These are phyloP conservation scores for Penicillium lagena DNA, from an alignment of 495 filamentous ascomycete species.

Conservation along the genomic window DNA sequence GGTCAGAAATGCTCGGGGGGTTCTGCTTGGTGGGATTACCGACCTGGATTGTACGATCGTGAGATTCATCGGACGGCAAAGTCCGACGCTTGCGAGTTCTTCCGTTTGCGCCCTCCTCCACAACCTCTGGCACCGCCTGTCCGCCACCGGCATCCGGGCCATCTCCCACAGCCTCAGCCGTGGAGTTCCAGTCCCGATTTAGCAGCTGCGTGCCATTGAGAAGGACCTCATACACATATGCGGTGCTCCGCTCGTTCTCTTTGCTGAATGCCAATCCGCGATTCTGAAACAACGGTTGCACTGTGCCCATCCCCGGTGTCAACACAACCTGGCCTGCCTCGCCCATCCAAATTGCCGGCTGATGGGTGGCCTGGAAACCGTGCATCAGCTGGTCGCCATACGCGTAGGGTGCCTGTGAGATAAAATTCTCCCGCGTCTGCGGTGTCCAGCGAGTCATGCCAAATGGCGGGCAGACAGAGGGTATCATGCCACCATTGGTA, in stretches of 20 bases:
- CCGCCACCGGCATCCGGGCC: constrained; percentile 19
- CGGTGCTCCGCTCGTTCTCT: constrained; percentile 13
- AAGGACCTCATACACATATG: constrained; percentile 21
- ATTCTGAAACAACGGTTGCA: constrained; percentile 18
- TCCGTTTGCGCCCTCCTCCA: constrained; percentile 21
- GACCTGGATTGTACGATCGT: constrained; percentile 11
- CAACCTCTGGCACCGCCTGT: constrained; percentile 10
- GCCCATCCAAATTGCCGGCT: constrained; percentile 25
- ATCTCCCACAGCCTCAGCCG: constrained; percentile 16
- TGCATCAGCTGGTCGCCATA: constrained; percentile 17
- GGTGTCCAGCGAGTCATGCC: constrained; percentile 25
- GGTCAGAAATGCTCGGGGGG: not conserved
- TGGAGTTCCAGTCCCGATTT: constrained; percentile 19
- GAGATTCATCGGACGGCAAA: not conserved
- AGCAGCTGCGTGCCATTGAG: constrained; percentile 14
- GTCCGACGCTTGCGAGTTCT: constrained; percentile 9
- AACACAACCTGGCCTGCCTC: constrained; percentile 19
- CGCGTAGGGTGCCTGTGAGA: constrained; percentile 20
- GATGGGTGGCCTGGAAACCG: constrained; percentile 22
- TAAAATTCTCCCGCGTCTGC: constrained; percentile 23
- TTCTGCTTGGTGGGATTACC: not conserved
- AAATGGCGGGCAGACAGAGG: constrained; percentile 18
- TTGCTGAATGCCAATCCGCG: constrained; percentile 18
- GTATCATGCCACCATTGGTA: constrained; percentile 22
- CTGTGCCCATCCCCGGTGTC: constrained; percentile 15